Conservation (phyloP, 2,329 filamentous ascomycete species). For the Eutypa lata region DNA sequence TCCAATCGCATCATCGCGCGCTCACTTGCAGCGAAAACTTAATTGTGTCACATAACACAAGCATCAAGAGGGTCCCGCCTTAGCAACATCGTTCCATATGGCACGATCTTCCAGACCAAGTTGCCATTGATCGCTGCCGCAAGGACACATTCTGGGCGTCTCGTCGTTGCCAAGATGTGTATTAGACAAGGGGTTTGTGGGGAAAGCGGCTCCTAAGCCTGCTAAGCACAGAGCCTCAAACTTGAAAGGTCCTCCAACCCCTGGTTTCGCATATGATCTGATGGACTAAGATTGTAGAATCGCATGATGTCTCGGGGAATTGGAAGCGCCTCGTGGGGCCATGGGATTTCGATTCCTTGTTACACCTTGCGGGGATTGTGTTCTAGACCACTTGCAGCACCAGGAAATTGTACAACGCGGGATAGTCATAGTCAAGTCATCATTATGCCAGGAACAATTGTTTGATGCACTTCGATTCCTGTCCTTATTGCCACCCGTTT, state of each 20-base stretch:
- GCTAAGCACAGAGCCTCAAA: conserved; percentile 29
- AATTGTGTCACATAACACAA: conserved; percentile 17
- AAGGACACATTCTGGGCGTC: conserved; percentile 1
- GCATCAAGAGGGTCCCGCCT: conserved; percentile 9
- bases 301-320: conserved; percentile 21
- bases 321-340: conserved; percentile 7
- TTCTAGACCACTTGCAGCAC: conserved; percentile 9
- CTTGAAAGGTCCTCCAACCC: conserved; percentile 19
- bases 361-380: conserved; percentile 6
- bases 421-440: not conserved
- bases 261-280: conserved; percentile 22
- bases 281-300: conserved; percentile 10
- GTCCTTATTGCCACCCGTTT: conserved; percentile 3
- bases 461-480: not conserved
- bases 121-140: conserved; percentile 5
- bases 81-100: conserved; percentile 25
- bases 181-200: conserved; percentile 6
- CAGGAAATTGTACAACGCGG: not conserved
- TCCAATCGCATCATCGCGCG: conserved; percentile 8
- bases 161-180: conserved; percentile 4
- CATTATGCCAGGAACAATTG: not conserved
- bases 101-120: conserved; percentile 20
- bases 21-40: conserved; percentile 9
- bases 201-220: conserved; percentile 22
- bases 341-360: conserved; percentile 3